A percentile compares a stretch with the other conserved stretches of the same genome.
These are phyloP conservation scores for Hypoxylon sp. DNA, from an alignment of 2,329 filamentous ascomycete genomes.

Conservation along the genomic window DNA sequence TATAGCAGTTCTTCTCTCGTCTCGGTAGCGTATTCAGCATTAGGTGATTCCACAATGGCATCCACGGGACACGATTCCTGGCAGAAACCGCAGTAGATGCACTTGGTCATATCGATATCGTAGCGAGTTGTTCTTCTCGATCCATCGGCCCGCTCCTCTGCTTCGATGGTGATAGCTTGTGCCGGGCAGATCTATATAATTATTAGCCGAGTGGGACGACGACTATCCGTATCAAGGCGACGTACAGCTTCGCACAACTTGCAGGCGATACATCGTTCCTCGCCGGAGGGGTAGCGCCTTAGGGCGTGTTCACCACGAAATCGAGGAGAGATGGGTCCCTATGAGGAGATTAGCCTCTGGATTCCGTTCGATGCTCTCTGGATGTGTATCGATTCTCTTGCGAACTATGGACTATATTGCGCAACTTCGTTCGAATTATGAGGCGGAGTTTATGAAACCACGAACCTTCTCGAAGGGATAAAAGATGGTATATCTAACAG, in stretches of 20 bases:
- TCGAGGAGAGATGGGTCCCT: slow-evolving; percentile 94
- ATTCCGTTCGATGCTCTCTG: slow-evolving; percentile 32
- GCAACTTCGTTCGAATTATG: slow-evolving; percentile 6
- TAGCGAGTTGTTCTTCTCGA: slow-evolving; percentile 96
- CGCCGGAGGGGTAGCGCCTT: slow-evolving; percentile 94
- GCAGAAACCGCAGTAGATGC: slow-evolving; percentile 99
- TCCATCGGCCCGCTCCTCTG: slow-evolving; percentile 96
- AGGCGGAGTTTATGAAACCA: slow-evolving; percentile 13
- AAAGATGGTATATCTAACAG: slow-evolving; percentile 90
- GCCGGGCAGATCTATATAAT: slow-evolving; percentile 83
- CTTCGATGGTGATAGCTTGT: slow-evolving; percentile 98
- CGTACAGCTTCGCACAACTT: slow-evolving; percentile 94
- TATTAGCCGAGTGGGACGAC: slow-evolving; percentile 23
- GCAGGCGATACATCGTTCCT: slow-evolving; percentile 99
- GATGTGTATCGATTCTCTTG: background rate
- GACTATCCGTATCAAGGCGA: slow-evolving; percentile 22
- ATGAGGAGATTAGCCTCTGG: slow-evolving; percentile 41
- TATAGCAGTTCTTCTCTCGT: slow-evolving; percentile 93
- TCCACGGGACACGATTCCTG: slow-evolving; percentile 99
- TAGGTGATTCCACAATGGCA: slow-evolving; percentile 79
- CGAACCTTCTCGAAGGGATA: slow-evolving; percentile 95
- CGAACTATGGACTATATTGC: slow-evolving; percentile 19
- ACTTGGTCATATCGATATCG: slow-evolving; percentile 99
- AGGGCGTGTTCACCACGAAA: slow-evolving; percentile 99
- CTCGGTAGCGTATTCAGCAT: slow-evolving; percentile 74